A percentile compares a stretch with the other conserved stretches of the same genome.
Conservation (phyloP, 2,329 filamentous ascomycete species). For the Aspergillus brasiliensis region DNA sequence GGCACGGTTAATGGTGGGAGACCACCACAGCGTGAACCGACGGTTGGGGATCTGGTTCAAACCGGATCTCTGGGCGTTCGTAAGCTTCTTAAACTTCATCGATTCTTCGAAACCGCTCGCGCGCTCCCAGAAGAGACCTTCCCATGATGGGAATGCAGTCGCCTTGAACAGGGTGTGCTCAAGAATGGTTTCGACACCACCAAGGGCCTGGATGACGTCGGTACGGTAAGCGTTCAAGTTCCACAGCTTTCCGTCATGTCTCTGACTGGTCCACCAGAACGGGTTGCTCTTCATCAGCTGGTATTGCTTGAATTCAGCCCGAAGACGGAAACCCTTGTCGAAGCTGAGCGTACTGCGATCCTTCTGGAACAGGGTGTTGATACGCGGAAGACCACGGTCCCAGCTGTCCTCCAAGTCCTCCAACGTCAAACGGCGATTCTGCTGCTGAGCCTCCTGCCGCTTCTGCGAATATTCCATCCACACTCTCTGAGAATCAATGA, state of each 20-base stretch:
- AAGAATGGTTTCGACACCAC: constrained; percentile 95
- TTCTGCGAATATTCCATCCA: constrained; percentile 99
- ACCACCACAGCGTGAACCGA: constrained; percentile 99
- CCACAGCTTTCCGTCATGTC: constrained; percentile 97
- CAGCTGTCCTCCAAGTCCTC: constrained; percentile 98
- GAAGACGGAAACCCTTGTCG: constrained; percentile 94
- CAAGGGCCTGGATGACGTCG: constrained; percentile 93
- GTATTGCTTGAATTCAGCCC: constrained; percentile 97
- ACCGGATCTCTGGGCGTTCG: constrained; percentile 94
- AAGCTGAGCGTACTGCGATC: constrained; percentile 95
- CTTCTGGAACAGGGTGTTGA: constrained; percentile 99
- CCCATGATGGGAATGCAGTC: constrained; percentile 95
- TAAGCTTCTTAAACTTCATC: constrained; percentile 99
- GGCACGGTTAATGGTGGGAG: constrained; percentile 85
- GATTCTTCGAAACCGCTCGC: constrained; percentile 60
- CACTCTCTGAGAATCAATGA: constrained; percentile 97
- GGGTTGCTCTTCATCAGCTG: constrained; percentile 99
- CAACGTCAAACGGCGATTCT: constrained; percentile 89
- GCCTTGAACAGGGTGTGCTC: constrained; percentile 97
- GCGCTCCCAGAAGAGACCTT: constrained; percentile 88
- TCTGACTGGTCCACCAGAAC: constrained; percentile 98
- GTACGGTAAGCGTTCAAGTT: constrained; percentile 94
- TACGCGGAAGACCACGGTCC: constrained; percentile 95
- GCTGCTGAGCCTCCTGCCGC: constrained; percentile 92
- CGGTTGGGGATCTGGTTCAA: constrained; percentile 98